These are phyloP conservation scores for Diaporthe amygdali DNA, from an alignment of 2,329 filamentous ascomycete species.

Conservation along the genomic window DNA sequence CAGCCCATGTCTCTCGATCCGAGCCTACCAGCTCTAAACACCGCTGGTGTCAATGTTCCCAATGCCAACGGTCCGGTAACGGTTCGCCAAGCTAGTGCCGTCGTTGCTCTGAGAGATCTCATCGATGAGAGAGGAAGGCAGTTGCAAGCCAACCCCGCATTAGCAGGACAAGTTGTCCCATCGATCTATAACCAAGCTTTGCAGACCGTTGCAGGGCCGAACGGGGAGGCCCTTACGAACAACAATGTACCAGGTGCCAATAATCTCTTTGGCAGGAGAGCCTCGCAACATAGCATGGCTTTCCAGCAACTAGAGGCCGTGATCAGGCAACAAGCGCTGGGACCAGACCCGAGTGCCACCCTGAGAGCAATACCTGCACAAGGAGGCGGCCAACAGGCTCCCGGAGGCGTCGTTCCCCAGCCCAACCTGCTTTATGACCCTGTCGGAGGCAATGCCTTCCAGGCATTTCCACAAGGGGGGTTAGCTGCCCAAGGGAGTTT, in stretches of 20 bases:
- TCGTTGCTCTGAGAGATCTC: not conserved
- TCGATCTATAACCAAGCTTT: not conserved
- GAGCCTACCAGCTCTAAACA: too few species aligned
- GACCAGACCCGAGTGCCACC: not conserved
- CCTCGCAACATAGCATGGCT: not conserved
- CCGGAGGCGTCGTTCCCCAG: not conserved
- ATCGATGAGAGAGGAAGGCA: not conserved
- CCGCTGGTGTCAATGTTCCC: too few species aligned
- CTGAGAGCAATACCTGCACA: not conserved
- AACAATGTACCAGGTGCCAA: not conserved
- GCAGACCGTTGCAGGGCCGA: conserved; percentile 1
- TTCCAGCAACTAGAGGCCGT: conserved; percentile 8
- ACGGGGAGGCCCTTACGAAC: not conserved
- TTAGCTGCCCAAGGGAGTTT: too few species aligned
- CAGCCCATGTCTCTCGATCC: not conserved
- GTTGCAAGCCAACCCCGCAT: not conserved
- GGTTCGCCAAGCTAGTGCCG: not conserved
- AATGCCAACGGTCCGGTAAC: not conserved
- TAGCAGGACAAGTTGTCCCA: conserved; percentile 14
- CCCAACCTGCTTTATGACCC: not conserved
- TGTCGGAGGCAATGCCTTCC: not conserved
- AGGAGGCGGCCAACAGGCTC: not conserved
- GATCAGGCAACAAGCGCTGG: conserved; percentile 1
- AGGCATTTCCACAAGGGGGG: not conserved
- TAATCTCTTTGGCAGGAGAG: not conserved